phyloP scores from a whole-genome alignment of 306 rosid genomes.

The Hylodesmum podocarpum region DNA sequence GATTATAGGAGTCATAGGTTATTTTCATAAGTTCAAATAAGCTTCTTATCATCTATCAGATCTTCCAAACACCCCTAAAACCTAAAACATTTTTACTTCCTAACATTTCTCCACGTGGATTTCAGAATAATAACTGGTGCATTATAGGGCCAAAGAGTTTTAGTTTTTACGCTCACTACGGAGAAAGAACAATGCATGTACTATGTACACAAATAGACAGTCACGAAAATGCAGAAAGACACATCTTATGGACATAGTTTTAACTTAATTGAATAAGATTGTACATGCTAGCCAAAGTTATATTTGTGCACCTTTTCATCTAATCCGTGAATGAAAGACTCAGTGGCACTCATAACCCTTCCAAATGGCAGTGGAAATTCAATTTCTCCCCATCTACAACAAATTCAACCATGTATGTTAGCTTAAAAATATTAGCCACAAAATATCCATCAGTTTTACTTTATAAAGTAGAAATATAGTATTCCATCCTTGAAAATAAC shows the following conservation, averaged over 20 bases:
- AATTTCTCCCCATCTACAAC: slow-evolving; percentile 81
- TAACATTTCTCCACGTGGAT: not conserved
- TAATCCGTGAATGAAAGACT: slow-evolving; percentile 78
- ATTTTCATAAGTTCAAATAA: not conserved
- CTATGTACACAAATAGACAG: not conserved
- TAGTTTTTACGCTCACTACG: not conserved
- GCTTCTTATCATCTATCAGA: not conserved
- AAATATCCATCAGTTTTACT: not conserved
- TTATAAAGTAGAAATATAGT: not conserved
- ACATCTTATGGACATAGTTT: slow-evolving; percentile 4
- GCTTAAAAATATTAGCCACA: not conserved
- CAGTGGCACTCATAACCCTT: slow-evolving; percentile 87
- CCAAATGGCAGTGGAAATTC: slow-evolving; percentile 96
- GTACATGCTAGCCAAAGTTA: slow-evolving; percentile 23
- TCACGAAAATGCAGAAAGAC: no score
- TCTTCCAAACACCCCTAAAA: not conserved
- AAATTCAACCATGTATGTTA: slow-evolving; percentile 20
- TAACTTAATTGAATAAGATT: not conserved
- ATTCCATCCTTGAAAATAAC: not conserved
- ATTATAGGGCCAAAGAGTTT: not conserved
- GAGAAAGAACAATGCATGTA: not conserved
- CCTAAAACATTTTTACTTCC: not conserved
- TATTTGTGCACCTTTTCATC: slow-evolving; percentile 76
- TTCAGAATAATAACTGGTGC: not conserved
- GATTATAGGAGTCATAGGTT: not conserved